Evolutionary conservation across 176 grass and related monocot genomes (phyloP), one percentile per base, ranked within the genome.

Genomic region (Avena sativa): DNA sequence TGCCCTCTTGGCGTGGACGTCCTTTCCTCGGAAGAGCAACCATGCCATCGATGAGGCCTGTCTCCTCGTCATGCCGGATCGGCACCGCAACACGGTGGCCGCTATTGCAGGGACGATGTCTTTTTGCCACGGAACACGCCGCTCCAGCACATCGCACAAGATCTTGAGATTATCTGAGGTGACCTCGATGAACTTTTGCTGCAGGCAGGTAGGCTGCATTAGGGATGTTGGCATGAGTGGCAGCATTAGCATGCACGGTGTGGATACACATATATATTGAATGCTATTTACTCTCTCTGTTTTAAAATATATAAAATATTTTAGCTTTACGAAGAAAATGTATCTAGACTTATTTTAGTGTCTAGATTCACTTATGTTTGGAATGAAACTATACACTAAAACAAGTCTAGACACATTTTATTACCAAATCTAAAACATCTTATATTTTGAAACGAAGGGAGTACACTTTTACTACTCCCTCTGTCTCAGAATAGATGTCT

Each of bases 121-220:
- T 66, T 88, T 78, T 55, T 95, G 87, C 78, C 89, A 56, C 0
- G 87, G 74, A 6, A 93, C 91, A 6, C 85, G 69, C 82, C 19
- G 51, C 83, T 95, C 89, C 5, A 97, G 87, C 2, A 74, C 82
- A 81, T 51, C 14, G 85, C 95, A 90, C 25, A 95, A 25, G 13
- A 78, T 55, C 93, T 87, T 97, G 38, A 95, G 79, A 25, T 95
- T 97, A 80, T 89, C 85, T n/a, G 92, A 89, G 14, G 79, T 97
- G 46, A 95, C 76, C 83, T 93, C 91, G 48, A 86, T 92, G 78
- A 95, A 95, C 81, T 78, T 95, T 0, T 86, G 71, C 23, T 15
- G 83, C 12, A 12, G 9, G 26, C 70, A 49, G 8, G 81, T 48
- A 11, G 63, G 52, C 23, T 82, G 67, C 75, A 77, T 71, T 5